These are phyloP conservation scores for Aspergillus sclerotioniger DNA, from an alignment of 495 filamentous ascomycete genomes.

Conservation along the genomic window DNA sequence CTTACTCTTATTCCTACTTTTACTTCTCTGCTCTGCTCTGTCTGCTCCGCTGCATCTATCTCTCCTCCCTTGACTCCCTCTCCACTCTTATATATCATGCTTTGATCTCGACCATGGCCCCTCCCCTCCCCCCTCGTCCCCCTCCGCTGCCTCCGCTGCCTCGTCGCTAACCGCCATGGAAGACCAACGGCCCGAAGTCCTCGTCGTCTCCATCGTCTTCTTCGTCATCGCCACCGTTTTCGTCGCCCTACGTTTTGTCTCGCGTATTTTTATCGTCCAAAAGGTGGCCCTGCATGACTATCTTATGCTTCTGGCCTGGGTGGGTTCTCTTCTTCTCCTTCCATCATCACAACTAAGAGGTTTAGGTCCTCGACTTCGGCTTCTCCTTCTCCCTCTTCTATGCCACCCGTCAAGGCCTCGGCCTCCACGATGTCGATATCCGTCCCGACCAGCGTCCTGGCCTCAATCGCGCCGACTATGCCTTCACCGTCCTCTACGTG, in stretches of 20 bases:
- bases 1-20: not conserved
- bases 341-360: too few species aligned
- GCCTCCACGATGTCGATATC: conserved; percentile 70
- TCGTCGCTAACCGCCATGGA: conserved; percentile 38
- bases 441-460: conserved; percentile 36
- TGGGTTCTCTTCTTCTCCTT: conserved; percentile 32
- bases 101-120: conserved; percentile 4
- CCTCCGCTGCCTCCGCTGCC: not conserved
- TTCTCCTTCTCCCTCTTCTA: conserved; percentile 75
- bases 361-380: conserved; percentile 69
- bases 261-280: conserved; percentile 69
- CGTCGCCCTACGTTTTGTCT: conserved; percentile 68
- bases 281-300: conserved; percentile 74
- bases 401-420: conserved; percentile 68
- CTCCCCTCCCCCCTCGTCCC: not conserved
- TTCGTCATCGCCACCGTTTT: conserved; percentile 66
- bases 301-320: conserved; percentile 81
- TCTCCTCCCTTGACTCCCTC: conserved; percentile 9
- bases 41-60: not conserved
- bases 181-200: conserved; percentile 62
- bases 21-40: not conserved
- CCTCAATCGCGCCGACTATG: conserved; percentile 71
- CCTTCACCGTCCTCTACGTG: conserved; percentile 81
- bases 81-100: not conserved
- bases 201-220: conserved; percentile 71